phyloP scores from a whole-genome alignment of 345 rosid genomes.

The Psidium friedrichsthalianum region DNA sequence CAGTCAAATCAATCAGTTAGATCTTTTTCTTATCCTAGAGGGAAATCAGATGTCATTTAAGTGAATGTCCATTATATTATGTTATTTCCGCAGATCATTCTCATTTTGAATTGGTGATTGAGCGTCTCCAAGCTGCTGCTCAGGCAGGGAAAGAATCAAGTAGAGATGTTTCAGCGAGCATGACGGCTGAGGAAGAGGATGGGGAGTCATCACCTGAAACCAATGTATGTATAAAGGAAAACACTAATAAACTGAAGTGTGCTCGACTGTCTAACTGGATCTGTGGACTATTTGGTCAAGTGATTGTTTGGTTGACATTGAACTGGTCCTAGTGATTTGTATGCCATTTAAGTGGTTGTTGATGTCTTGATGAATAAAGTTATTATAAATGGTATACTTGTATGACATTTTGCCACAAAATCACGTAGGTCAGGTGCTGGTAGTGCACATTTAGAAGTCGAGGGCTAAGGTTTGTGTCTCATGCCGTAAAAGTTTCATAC shows the following conservation, averaged over 20 bases:
- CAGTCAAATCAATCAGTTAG: neutral
- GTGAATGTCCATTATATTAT: neutral
- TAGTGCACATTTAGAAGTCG: neutral
- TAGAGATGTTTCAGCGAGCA: conserved; percentile 19
- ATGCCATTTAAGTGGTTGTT: neutral
- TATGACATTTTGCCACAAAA: neutral
- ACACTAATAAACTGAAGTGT: neutral
- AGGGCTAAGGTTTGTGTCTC: neutral
- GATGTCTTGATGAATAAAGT: neutral
- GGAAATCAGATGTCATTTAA: neutral
- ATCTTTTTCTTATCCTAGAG: neutral
- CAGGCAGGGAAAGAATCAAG: conserved; percentile 21
- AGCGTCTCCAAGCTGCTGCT: conserved; percentile 45
- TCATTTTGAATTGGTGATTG: conserved; percentile 47
- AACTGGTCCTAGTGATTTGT: neutral
- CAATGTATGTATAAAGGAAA: conserved; percentile 17
- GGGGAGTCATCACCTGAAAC: conserved; percentile 19
- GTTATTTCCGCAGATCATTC: conserved; percentile 35
- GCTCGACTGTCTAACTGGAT: neutral
- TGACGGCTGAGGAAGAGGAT: conserved; percentile 18
- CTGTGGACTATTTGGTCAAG: neutral
- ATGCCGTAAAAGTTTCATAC: neutral
- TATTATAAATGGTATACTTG: neutral
- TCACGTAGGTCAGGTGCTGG: neutral
- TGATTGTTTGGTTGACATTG: neutral